Evolutionary conservation across 306 rosid species (phyloP), one percentile per base, ranked within the genome.

Genomic region (Vigna unguiculata): DNA sequence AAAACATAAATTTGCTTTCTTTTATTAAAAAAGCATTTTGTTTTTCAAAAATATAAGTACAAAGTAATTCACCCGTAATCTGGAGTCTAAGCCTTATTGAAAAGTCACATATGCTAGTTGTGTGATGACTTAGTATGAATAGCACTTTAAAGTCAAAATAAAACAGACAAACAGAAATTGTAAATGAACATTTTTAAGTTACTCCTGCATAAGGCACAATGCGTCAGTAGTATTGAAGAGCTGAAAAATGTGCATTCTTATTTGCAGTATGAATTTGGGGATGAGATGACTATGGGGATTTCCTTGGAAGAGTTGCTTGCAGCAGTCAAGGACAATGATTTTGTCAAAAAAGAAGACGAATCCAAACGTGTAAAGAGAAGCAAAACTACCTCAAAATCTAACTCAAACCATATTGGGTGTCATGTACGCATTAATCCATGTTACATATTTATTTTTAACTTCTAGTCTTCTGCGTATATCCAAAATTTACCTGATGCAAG

Each of bases 301-400:
- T 88, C 91, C 61, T 76, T 85, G 84, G 96, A 88, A 66, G 90
- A 86, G 78, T 63, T 93, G 54, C 80, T 90, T 59, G 68, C 76
- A 16, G 76, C 81, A 55, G 61, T 76, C 22, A 86, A 88, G 74
- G 86, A 81, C 66, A 20, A 10, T 61, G 72, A 34, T 63, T 60
- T 71, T 76, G 52, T 84, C 74, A 81, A 61, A 41, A 74, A 72
- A 55, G 86, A 83, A 78, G 85, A 74, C 82, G 83, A 72, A 80
- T 58, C 79, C 51, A 89, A 86, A 74, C 82, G 76, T 57, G 68
- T 72, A 19, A 89, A 69, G 85, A 84, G 86, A 87, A 80, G 88
- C 75, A 70, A 49, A 66, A 76, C 80, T 28, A 55, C 88, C 66
- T 84, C 85, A 78, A 87, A 83, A 78, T 81, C 84, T 80, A 76